Evolutionary conservation across 139 green algal species (phyloP), one percentile per base, ranked within the genome.

Genomic region (Klebsormidium nitens): DNA sequence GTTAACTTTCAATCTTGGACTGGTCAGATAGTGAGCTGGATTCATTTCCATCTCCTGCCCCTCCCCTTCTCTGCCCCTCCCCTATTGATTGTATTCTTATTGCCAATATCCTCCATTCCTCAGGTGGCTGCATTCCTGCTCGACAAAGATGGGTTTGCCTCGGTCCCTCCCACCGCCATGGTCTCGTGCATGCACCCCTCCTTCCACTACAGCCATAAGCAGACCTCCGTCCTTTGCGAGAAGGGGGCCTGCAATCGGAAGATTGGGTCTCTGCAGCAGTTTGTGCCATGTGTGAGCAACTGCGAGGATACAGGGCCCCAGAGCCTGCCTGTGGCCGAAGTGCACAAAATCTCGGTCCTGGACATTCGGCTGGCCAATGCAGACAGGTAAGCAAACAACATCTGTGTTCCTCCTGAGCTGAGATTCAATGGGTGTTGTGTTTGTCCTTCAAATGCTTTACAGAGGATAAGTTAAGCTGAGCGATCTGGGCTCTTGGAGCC

Each of bases 81-180:
- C n/a, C n/a, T n/a, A n/a, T n/a, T n/a, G n/a, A n/a, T n/a, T n/a
- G n/a, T n/a, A n/a, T n/a, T n/a, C n/a, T n/a, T n/a, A n/a, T n/a
- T n/a, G n/a, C n/a, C n/a, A n/a, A n/a, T n/a, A n/a, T n/a, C n/a
- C n/a, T n/a, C n/a, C n/a, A 63, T 59, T 4, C 67, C 34, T 0
- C 91, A 97, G 77, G 91, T 97, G 1, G 93, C 93, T 5, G 93
- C 93, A 0, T 98, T 90, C 52, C 68, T 98, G 57, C 82, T 98
- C n/a, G 93, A 98, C 79, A 82, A 93, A 26, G 87, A 86, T 32
- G 74, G 83, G 80, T 95, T 93, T 82, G 86, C 93, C 0, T 70
- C 80, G 0, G 92, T 98, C 50, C 93, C 93, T 0, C 87, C 87
- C 69, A 96, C 89, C 34, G 83, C 92, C 8, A 84, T 96, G 39